Conservation (phyloP, 495 filamentous ascomycete species). For the Choiromyces venosus region DNA sequence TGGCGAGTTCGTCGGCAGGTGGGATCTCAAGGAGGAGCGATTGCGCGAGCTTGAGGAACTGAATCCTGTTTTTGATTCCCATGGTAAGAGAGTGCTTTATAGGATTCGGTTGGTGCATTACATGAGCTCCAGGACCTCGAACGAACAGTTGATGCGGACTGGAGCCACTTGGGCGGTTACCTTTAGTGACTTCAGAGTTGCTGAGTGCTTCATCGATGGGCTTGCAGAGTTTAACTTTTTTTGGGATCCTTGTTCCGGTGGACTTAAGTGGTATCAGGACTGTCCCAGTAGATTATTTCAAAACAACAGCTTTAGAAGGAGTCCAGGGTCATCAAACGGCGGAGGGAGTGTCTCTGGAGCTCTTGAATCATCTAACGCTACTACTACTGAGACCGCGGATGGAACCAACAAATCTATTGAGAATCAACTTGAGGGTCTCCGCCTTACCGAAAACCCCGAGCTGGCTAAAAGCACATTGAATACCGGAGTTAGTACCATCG, state of each 20-base stretch:
- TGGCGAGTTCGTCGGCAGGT: neutral
- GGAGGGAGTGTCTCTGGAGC: neutral
- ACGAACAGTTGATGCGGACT: neutral
- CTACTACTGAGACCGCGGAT: neutral
- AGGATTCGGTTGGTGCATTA: neutral
- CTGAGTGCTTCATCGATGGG: neutral
- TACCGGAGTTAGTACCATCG: neutral
- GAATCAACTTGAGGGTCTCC: neutral
- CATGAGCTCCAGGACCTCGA: neutral
- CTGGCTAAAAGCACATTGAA: neutral
- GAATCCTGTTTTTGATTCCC: neutral
- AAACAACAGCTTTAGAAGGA: neutral
- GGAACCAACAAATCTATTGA: neutral
- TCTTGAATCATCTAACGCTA: neutral
- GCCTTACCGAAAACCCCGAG: neutral
- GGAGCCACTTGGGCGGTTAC: neutral
- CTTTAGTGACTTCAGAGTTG: neutral
- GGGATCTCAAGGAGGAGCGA: neutral
- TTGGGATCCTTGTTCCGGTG: neutral
- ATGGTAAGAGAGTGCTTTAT: neutral
- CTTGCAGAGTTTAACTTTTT: neutral
- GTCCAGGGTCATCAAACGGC: neutral
- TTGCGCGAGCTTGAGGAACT: neutral
- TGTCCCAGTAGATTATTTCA: neutral
- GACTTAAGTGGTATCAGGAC: neutral